Evolutionary conservation across 2,329 filamentous ascomycete genomes (phyloP).

Genomic region (Hyphodiscus sp.): DNA sequence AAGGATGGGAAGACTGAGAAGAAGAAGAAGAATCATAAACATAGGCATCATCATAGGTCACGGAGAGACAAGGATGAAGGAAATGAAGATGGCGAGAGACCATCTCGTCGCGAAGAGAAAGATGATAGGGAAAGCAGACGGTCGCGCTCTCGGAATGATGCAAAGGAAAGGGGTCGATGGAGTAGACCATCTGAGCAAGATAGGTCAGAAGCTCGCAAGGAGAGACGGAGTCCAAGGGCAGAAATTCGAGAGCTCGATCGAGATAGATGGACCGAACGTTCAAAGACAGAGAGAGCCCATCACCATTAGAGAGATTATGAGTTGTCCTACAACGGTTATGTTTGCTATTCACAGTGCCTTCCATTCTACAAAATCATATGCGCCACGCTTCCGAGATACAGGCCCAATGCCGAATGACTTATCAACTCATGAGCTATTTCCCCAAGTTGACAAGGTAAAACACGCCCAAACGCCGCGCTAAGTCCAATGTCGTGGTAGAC

Average conservation of each 20-base stretch:
- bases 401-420: background rate
- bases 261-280: slow-evolving; percentile 7
- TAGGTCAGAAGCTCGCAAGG: slow-evolving; percentile 3
- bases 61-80: slow-evolving; percentile 12
- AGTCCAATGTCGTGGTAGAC: slow-evolving; percentile 6
- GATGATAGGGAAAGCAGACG: slow-evolving; percentile 13
- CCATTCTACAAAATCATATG: background rate
- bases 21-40: slow-evolving; percentile 18
- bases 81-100: slow-evolving; percentile 8
- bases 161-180: background rate
- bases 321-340: background rate
- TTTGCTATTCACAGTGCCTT: background rate
- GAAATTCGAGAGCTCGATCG: slow-evolving; percentile 5
- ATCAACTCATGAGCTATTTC: slow-evolving; percentile 1
- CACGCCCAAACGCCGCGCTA: slow-evolving; percentile 20
- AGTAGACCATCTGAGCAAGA: slow-evolving; percentile 3
- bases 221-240: slow-evolving; percentile 9
- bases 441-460: background rate
- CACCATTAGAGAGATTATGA: slow-evolving; percentile 9
- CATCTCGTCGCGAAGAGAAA: slow-evolving; percentile 12
- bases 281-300: slow-evolving; percentile 11
- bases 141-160: slow-evolving; percentile 14
- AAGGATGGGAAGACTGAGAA: slow-evolving; percentile 30
- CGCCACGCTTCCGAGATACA: background rate
- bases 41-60: slow-evolving; percentile 24